Base-by-base conservation (phyloP, 768 basidiomycete genomes). In the Boletus sensibilis region DNA sequence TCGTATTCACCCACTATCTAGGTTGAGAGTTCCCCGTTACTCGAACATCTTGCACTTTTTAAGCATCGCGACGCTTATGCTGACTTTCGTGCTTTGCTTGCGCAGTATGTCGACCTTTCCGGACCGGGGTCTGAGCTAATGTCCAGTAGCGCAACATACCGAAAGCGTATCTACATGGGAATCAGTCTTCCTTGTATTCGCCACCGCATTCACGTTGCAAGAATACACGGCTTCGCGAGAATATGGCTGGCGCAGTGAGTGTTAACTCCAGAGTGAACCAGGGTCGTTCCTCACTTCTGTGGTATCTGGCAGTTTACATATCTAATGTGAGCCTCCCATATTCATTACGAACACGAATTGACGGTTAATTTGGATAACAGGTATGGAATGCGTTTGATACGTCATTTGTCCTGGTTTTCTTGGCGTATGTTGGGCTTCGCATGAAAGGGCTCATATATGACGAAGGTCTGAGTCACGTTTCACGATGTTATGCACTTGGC, bases 301-400 rank as follows among this genome's bases (percentile, higher is more conserved):
- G 34, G 4, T 41, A 16, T 47, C 21, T 13, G 42, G 23, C 61
- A 81, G 92, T 94, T 51, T 94, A 94, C 68, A 83, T 92, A 41
- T 90, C 92, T 21, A 93, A 92, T 66, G 91, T 90, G 67, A 65
- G 21, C 40, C n/a, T 45, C 23, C 23, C 9, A 54, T 59, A n/a
- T 60, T 23, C 40, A 50, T 42, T 18, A 40, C 4, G 16, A 27
- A 25, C n/a, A 18, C 5, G 4, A 35, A 46, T 38, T 53, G 45
- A 49, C 37, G 52, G 52, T 50, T 43, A 43, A 34, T 27, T 50
- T 47, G 11, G 18, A 27, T 40, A 47, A 20, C 62, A 94, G 90
- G 84, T 94, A 60, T 96, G 94, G 94, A 95, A 94, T 66, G 87
- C 84, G 6, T 93, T 95, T 62, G 94, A 92, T 71, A 85, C 88